Evolutionary conservation across 768 basidiomycete species (phyloP), one percentile per base, ranked within the genome.

Genomic region (Cubamyces lactineus): DNA sequence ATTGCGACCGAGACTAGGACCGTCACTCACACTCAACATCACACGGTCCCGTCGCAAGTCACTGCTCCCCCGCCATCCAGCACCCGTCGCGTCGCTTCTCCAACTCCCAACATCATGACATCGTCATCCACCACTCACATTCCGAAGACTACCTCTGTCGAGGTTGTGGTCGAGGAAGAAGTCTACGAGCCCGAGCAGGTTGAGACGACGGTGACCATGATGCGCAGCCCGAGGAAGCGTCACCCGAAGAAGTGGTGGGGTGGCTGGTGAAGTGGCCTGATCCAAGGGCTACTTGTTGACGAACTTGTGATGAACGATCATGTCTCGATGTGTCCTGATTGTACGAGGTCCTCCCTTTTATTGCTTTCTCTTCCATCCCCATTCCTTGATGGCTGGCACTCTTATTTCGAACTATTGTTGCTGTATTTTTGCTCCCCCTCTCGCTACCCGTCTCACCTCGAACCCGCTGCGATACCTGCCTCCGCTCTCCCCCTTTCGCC

Each of bases 1-100:
- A 75, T 77, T 69, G 66, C 79, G 72, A 70, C 73, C 62, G 79
- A 84, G 73, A 86, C 86, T 56, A 76, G 87, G 74, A 77, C 75
- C 15, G 72, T 77, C 73, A 71, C 70, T 9, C 66, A 70, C 57
- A 76, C 75, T 43, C 72, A 74, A 49, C 74, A 73, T 53, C 67
- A 76, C 67, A 75, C 74, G 53, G 64, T 70, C 49, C 67, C 70
- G 12, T 55, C 69, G 53, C 70, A 71, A 19, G 82, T 88, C 69
- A 84, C 84, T 54, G 83, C 88, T 64, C 89, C 89, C 48, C 84
- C 89, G 26, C 91, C 91, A 64, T 87, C 90, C 70, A 89, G 85
- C 71, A 92, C 90, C 53, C 89, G 90, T 64, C 82, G 83, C 68
- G 91, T 86, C 61, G 85, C 88, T 28, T 82, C 83, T 67, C 91